These are phyloP conservation scores for Ampelomyces quisqualis DNA, from an alignment of 2,329 filamentous ascomycete species.

Conservation along the genomic window DNA sequence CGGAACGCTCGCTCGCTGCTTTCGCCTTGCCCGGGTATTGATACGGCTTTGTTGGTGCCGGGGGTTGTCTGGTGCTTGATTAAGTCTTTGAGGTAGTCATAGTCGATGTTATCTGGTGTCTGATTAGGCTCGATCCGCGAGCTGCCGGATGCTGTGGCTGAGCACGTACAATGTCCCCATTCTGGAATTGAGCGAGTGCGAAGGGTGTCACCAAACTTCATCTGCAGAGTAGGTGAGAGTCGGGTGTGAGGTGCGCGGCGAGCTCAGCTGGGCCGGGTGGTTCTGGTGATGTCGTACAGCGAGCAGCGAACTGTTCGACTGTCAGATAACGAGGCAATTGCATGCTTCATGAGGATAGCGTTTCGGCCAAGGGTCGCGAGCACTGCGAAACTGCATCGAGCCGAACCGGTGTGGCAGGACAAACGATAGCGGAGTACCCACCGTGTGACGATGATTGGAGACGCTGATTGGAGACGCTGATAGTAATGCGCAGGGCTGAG, in stretches of 20 bases:
- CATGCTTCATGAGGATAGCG: slow-evolving; percentile 1
- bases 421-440: slow-evolving; percentile 11
- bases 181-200: slow-evolving; percentile 75
- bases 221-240: slow-evolving; percentile 40
- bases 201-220: slow-evolving; percentile 78
- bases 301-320: slow-evolving; percentile 10
- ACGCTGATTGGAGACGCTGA: neutral
- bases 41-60: slow-evolving; percentile 67
- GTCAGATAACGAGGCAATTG: slow-evolving; percentile 18
- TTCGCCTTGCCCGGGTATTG: slow-evolving; percentile 68
- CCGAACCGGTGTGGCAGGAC: neutral
- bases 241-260: no score
- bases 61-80: slow-evolving; percentile 78
- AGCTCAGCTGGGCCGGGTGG: no score
- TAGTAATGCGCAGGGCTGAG: slow-evolving; percentile 7
- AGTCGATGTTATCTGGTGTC: slow-evolving; percentile 75
- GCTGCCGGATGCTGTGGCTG: no score
- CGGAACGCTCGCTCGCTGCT: slow-evolving; percentile 65
- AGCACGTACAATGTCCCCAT: slow-evolving; percentile 70
- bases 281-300: slow-evolving; percentile 11
- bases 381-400: neutral
- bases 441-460: slow-evolving; percentile 12
- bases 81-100: slow-evolving; percentile 80
- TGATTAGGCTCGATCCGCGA: slow-evolving; percentile 22
- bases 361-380: slow-evolving; percentile 1